Evolutionary conservation across 2,329 filamentous ascomycete species (phyloP), one percentile per base, ranked within the genome.

Genomic region (Penicillium thymicola): DNA sequence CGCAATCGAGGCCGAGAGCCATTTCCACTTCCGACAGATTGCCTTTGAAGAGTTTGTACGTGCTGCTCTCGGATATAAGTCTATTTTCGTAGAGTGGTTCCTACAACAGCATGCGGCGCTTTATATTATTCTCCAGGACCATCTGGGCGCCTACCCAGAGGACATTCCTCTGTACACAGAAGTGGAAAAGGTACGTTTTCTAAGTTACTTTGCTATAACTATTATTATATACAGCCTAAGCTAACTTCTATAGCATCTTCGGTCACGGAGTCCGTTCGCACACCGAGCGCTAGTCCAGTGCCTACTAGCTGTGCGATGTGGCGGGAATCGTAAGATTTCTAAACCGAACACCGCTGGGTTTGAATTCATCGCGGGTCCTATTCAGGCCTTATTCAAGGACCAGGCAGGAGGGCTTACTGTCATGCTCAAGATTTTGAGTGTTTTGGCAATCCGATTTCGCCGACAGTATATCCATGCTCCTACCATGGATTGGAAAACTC

Each of bases 41-140:
- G 66, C 70, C 4, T 76, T 77, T 40, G 73, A 76, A 54, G 73
- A 75, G 36, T 65, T 74, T 52, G 72, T 76, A 27, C 72, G 73
- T 13, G 74, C 72, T 53, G 69, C 74, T 10, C 57, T 77, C 34
- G 71, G 72, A 2, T 76, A 76, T 44, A 54, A 59, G 41, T 64
- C 69, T 2, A 42, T 59, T 11, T 68, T 69, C 4, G 69, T 76
- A 10, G 67, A 75, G 27, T 76, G 72, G 70, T 76, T 77, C 40
- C 57, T 76, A 8, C 61, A 69, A 6, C 74, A 76, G 49, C 74
- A 76, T 59, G 70, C 68, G 32, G 63, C 68, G 4, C 62, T 76
- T 11, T 73, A 71, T 54, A 65, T 71, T 30, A 63, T 72, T 47
- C 58, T 76, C 10, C 59, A 66, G 7, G 65, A 67, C 34, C 66